Base-by-base conservation (phyloP, 1,284 basidiomycete genomes). In the Wallemia hederae region DNA sequence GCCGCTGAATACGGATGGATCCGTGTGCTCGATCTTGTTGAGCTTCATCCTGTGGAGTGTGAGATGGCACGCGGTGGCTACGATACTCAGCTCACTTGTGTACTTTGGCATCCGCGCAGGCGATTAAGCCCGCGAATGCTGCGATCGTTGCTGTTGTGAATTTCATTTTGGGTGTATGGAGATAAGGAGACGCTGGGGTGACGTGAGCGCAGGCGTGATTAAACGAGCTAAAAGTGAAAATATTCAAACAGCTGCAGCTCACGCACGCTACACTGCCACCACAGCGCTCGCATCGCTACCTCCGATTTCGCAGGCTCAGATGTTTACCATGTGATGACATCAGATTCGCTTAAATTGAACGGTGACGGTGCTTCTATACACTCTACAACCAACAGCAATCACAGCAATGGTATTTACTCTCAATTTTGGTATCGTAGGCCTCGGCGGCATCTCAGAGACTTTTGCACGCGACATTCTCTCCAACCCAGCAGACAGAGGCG, bases 41-140 rank as follows among this genome's bases (percentile, higher is more conserved):
- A 92, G 80, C 71, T 86, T 88, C 70, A 90, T 78, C 70, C 78
- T 87, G 75, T 85, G 81, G 65, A 63, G 64, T 65, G 56, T 14
- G 27, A 15, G 25, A 14, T 1, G 33, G 56, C 29, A 11, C 1
- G 25, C 3, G 27, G 3, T 33, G 14, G 28, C 11, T 49, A 49
- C 5, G 3, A 26, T n/a, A 56, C 19, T 17, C 33, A 58, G 60
- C 33, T 49, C 2, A 59, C 49, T 27, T 19, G 27, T 22, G 17
- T 24, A 15, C 2, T 19, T 1, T 15, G 17, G 27, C 62, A 17
- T 26, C 27, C 15, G 25, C 22, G 25, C 28, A 7, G 15, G 60
- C 28, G 9, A 17, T 15, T 59, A 22, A 27, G 15, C 62, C 39
- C 28, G 58, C 33, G 22, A 59, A 22, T n/a, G n/a, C 28, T 34